Conservation (phyloP, 228 moss, liverwort and hornwort species). For the Sphagnum fallax region DNA sequence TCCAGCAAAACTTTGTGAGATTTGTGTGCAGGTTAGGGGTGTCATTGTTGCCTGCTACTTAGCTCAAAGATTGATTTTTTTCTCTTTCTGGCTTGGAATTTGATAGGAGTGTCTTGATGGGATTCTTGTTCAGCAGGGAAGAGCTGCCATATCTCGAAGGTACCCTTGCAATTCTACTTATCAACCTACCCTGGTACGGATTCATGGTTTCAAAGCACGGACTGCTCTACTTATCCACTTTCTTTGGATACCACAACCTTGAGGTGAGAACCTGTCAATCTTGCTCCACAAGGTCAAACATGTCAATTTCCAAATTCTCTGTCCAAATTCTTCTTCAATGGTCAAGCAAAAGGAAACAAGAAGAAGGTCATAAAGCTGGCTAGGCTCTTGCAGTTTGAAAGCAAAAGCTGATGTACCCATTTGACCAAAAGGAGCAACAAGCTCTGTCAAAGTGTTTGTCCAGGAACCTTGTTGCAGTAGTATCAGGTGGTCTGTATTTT, state of each 20-base stretch:
- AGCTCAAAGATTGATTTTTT: not conserved
- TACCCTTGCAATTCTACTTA: slow-evolving; percentile 20
- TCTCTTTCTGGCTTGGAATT: not conserved
- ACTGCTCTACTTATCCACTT: slow-evolving; percentile 28
- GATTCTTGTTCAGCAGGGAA: slow-evolving; percentile 14
- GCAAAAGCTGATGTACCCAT: not conserved
- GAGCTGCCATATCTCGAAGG: slow-evolving; percentile 48
- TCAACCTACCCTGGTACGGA: slow-evolving; percentile 59
- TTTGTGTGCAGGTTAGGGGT: not conserved
- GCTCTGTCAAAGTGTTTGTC: too few relatives aligned
- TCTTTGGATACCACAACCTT: slow-evolving; percentile 49
- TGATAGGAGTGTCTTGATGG: too few relatives aligned
- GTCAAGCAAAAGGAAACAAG: not conserved
- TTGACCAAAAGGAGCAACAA: too few relatives aligned
- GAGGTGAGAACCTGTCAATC: slow-evolving; percentile 23
- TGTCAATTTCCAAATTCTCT: too few relatives aligned
- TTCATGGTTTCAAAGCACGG: slow-evolving; percentile 45
- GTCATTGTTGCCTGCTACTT: not conserved
- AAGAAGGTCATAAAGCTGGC: not conserved
- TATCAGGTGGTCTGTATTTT: not conserved
- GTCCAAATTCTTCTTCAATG: not conserved
- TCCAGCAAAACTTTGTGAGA: not conserved
- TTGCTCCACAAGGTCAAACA: not conserved
- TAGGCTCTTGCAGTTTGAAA: not conserved
- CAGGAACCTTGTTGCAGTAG: too few relatives aligned